phyloP scores from a whole-genome alignment of 208 protist species.

The Tetramitus jugosus region DNA sequence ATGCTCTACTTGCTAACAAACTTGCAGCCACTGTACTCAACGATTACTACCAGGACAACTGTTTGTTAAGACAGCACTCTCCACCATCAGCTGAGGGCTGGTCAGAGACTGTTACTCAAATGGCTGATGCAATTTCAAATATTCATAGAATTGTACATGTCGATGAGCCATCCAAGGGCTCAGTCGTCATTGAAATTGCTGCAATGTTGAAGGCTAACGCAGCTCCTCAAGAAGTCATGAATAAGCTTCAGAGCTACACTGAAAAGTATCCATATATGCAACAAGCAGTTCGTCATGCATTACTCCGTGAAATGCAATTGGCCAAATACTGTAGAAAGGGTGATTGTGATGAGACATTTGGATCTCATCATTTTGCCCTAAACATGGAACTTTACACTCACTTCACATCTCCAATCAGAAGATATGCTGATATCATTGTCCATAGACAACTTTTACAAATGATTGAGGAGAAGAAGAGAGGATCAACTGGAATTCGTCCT shows the following conservation, averaged over 20 bases:
- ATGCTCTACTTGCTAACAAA: constrained; percentile 78
- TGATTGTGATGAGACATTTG: background rate
- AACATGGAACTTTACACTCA: constrained; percentile 44
- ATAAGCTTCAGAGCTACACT: background rate
- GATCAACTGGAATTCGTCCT: background rate
- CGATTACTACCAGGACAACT: constrained; percentile 59
- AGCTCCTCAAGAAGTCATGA: constrained; percentile 25
- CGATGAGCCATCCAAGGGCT: background rate
- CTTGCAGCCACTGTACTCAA: constrained; percentile 48
- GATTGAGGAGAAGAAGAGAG: constrained; percentile 6
- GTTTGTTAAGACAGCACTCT: constrained; percentile 65
- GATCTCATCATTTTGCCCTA: constrained; percentile 43
- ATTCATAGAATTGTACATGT: too few relatives aligned
- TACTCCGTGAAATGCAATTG: constrained; percentile 31
- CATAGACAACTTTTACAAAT: constrained; percentile 40
- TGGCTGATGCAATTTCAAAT: constrained; percentile 16
- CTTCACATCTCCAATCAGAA: constrained; percentile 50
- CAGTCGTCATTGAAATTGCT: background rate
- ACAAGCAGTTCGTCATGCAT: constrained; percentile 18
- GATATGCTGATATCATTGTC: constrained; percentile 50
- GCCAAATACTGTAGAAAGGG: constrained; percentile 28
- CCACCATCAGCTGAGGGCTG: constrained; percentile 37
- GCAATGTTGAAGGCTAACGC: background rate
- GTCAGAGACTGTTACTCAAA: background rate
- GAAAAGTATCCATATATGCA: background rate